Base-by-base conservation (phyloP, 192 early-diverging fungal genomes). In the Globomyces pollinis-pini region DNA sequence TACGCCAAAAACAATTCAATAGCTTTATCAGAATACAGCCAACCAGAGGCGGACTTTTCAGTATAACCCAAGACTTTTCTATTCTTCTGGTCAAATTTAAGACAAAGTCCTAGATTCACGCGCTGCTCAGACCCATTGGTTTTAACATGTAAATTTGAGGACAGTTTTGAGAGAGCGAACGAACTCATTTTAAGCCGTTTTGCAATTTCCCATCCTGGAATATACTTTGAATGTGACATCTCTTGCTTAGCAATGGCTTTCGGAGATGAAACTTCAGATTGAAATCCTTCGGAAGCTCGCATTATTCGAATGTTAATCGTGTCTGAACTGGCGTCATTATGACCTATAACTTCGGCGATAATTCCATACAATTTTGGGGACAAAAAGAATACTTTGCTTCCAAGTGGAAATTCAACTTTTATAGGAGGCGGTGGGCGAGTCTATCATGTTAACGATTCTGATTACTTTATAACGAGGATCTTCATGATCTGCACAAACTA, bases 41-140 rank as follows among this genome's bases (percentile, higher is more conserved):
- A 98, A 12, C 79, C 78, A 24, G 68, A 73, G 20, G 84, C 80
- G 2, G 63, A 58, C 61, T 94, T 94, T 38, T 83, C 74, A 3
- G 91, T 84, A 65, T 93, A 95, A 1, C 93, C 94, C 2, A 90
- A 56, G 0, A 91, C 94, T 64, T 96, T 96, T 49, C 86, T 77
- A 41, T 83, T 78, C 62, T 88, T 87, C 6, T 75, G 78, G 44
- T 96, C 94, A 63, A 93, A 96, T 61, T 97, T 96, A 45, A 98
- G 76, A 58, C 86, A 86, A 30, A 98, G 74, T 1, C 96, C 96
- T 26, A 96, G 61, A 49, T 91, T 89, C 26, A 50, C 60, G 21
- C 74, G 66, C n/a, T n/a, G n/a, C n/a, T n/a, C n/a, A n/a, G n/a
- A n/a, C 18, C 83, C 75, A 29, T 86, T 80, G 1, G 73, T 67